Base-by-base conservation (phyloP, 495 filamentous ascomycete genomes). In the Lentithecium fluviatile region DNA sequence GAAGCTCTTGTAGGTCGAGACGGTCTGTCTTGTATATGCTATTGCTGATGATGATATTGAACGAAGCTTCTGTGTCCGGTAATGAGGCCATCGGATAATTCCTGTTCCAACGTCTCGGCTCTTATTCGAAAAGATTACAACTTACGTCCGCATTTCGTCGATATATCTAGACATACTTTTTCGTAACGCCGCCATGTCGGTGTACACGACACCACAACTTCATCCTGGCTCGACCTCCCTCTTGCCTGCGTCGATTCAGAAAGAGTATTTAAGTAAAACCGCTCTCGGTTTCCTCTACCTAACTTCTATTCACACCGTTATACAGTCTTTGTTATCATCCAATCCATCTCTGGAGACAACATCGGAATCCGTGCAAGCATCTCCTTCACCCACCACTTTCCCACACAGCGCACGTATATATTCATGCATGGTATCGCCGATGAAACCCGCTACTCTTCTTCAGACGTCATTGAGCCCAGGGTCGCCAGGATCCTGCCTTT, bases 381-480 rank as follows among this genome's bases (percentile, higher is more conserved):
- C 13, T 60, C 57, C 15, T 60, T 53, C 49, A 61, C 58, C 13
- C 47, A 47, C 26, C 58, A 61, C 32, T 54, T 61, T 40, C 25
- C 17, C 15, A 61, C 25, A 24, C 49, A 29, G 13, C 38, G 17
- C 13, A 54, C 49, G 40, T 61, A 61, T 21, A 21, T 25, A 5
- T 60, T 60, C 24, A 52, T 60, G 24, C 57, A 60, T 19, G 36
- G 36, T 15, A 36, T 60, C 15, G 6, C 6, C 12, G 19, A 15
- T 4, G 1, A 19, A 6, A 23, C 10, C 34, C 29, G 15, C 2
- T 10, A 45, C 0, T 1, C 8, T 5, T 48, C 54, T 29, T 24
- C n/a, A 25, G 7, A 37, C 6, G 15, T 1, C 4, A 24, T 61
- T 17, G 17, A 37, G 6, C 7, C 43, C n/a, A 21, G 37, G 2